Percentiles rank a stretch among this genome's conserved stretches.
These are phyloP conservation scores for Cenchrus americanus DNA, from an alignment of 176 grass and related monocot genomes.

Conservation along the genomic window DNA sequence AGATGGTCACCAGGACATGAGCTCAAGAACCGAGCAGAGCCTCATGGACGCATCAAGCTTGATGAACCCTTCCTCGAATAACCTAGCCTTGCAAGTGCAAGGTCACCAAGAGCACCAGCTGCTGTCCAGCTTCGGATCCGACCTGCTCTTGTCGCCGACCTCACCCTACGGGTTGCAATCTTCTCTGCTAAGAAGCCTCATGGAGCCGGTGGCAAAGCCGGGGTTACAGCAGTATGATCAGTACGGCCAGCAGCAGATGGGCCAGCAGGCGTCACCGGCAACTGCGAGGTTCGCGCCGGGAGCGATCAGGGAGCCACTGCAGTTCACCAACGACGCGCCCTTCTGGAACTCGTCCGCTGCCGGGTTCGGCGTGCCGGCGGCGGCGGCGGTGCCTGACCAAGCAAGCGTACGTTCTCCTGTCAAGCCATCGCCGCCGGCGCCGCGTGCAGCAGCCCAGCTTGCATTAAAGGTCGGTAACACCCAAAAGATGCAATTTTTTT, in stretches of 20 bases:
- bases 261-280: slow-evolving; percentile 28
- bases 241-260: slow-evolving; percentile 54
- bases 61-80: slow-evolving; percentile 44
- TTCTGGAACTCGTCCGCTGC: slow-evolving; percentile 64
- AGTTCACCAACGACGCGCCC: slow-evolving; percentile 64
- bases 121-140: slow-evolving; percentile 40
- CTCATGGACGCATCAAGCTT: slow-evolving; percentile 27
- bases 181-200: slow-evolving; percentile 37
- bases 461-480: slow-evolving; percentile 37
- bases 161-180: slow-evolving; percentile 48
- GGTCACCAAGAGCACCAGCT: slow-evolving; percentile 39
- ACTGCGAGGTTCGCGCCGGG: slow-evolving; percentile 1
- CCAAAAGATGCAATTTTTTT: neutral
- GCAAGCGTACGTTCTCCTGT: neutral
- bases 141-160: slow-evolving; percentile 53
- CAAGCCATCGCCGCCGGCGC: slow-evolving; percentile 19
- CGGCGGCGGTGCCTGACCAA: neutral
- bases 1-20: slow-evolving; percentile 51
- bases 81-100: slow-evolving; percentile 41
- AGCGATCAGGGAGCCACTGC: slow-evolving; percentile 45
- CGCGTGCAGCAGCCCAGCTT: slow-evolving; percentile 3
- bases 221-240: slow-evolving; percentile 48
- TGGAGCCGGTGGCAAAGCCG: slow-evolving; percentile 39
- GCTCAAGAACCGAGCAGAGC: slow-evolving; percentile 48
- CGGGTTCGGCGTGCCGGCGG: slow-evolving; percentile 35